phyloP scores from a whole-genome alignment of 164 flowering plant genomes.

The Vitis vinifera region ASM3070453v1 NC_081820.1:24025501-24026000 shows the following conservation, averaged over 20 bases:
- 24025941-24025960: not conserved
- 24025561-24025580: too few relatives aligned
- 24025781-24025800: slow-evolving; percentile 56
- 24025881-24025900: not conserved
- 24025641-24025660: not conserved
- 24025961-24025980: not conserved
- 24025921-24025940: not conserved
- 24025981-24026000: too few relatives aligned
- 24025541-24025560: too few relatives aligned
- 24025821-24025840: slow-evolving; percentile 36
- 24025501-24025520: too few relatives aligned
- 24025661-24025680: slow-evolving; percentile 4
- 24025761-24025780: slow-evolving; percentile 80
- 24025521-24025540: too few relatives aligned
- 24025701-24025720: slow-evolving; percentile 85
- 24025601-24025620: slow-evolving; percentile 80
- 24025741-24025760: slow-evolving; percentile 44
- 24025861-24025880: too few relatives aligned
- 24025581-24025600: slow-evolving; percentile 45
- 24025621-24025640: not conserved
- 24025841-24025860: not conserved
- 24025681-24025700: slow-evolving; percentile 64
- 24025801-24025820: slow-evolving; percentile 39
- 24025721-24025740: slow-evolving; percentile 53
- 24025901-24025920: not conserved